These are phyloP conservation scores for Calcarisporium arbuscula DNA, from an alignment of 2,329 filamentous ascomycete genomes.

Conservation along the genomic window DNA sequence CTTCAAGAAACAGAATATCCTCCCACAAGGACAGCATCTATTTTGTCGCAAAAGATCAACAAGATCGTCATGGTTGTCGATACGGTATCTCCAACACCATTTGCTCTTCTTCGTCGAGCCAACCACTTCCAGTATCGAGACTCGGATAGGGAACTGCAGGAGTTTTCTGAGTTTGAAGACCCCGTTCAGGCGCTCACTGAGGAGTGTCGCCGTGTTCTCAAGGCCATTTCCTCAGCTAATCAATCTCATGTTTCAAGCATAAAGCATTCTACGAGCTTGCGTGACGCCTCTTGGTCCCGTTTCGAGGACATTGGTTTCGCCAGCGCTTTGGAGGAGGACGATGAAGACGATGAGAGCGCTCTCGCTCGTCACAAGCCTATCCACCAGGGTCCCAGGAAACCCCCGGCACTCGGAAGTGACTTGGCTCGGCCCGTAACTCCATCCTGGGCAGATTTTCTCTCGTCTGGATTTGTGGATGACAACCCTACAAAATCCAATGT, in stretches of 20 bases:
- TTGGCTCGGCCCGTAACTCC: conserved; percentile 83
- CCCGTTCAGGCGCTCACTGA: conserved; percentile 83
- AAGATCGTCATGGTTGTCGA: conserved; percentile 97
- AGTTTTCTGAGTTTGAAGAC: conserved; percentile 84
- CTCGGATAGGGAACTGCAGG: conserved; percentile 74
- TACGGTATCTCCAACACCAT: conserved; percentile 88
- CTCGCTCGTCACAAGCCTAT: conserved; percentile 31
- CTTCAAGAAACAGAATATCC: conserved; percentile 93
- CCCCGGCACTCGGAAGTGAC: conserved; percentile 57
- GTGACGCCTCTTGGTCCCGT: conserved; percentile 90
- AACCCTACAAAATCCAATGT: conserved; percentile 59
- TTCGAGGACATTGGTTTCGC: conserved; percentile 95
- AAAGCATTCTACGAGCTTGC: conserved; percentile 65
- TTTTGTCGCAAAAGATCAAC: conserved; percentile 75
- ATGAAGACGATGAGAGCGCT: conserved; percentile 54
- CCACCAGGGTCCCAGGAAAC: conserved; percentile 50
- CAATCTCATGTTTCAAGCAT: conserved; percentile 70
- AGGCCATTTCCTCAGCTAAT: conserved; percentile 81
- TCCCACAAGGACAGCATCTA: conserved; percentile 65
- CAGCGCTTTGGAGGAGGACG: conserved; percentile 64
- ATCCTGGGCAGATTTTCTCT: conserved; percentile 97
- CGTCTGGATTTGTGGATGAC: conserved; percentile 81
- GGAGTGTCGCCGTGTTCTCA: conserved; percentile 86
- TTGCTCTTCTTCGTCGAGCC: conserved; percentile 79
- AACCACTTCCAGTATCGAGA: conserved; percentile 96